Evolutionary conservation across 192 early-diverging fungal species (phyloP), one percentile per base, ranked within the genome.

Genomic region (Diversispora epigaea): DNA sequence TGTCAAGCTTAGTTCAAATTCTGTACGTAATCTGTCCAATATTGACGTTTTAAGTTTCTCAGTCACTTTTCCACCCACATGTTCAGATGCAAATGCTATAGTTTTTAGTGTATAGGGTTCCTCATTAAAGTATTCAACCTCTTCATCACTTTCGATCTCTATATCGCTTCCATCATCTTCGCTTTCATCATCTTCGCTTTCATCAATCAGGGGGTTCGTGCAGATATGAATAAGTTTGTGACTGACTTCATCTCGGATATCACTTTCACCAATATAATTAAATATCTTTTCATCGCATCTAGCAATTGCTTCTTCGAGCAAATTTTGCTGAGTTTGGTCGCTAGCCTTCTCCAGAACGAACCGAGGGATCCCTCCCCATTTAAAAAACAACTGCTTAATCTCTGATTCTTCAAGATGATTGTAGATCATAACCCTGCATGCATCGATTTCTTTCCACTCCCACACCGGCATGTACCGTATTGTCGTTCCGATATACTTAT

Each of bases 41-140:
- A 0, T 0, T 9, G 54, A 25, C 22, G 12, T 25, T 71, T 57
- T 15, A 41, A 2, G 12, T 56, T 57, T 25, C 12, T 17, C 66
- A 14, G 58, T 39, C 55, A 58, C 70, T 40, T 47, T 0, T 0
- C 45, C 25, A 58, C 0, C 70, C n/a, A 71, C 40, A 2, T 58
- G 58, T 15, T 71, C 17, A 45, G 70, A 60, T 32, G 55, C 70
- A 71, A 71, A 71, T 41, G n/a, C 5, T 45, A 71, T 45, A 71
- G n/a, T 0, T 58, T 0, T 57, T 25, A 58, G n/a, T 4, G n/a
- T 58, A 45, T 71, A 71, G 12, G 41, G 41, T 0, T 0, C 12
- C 4, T 17, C 10, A 9, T 71, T 21, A 58, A n/a, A n/a, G n/a
- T n/a, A n/a, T n/a, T n/a, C n/a, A n/a, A n/a, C n/a, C n/a, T n/a